Evolutionary conservation across 257 asterid species (phyloP), one percentile per base, ranked within the genome.

Genomic region (Rauvolfia tetraphylla): DNA sequence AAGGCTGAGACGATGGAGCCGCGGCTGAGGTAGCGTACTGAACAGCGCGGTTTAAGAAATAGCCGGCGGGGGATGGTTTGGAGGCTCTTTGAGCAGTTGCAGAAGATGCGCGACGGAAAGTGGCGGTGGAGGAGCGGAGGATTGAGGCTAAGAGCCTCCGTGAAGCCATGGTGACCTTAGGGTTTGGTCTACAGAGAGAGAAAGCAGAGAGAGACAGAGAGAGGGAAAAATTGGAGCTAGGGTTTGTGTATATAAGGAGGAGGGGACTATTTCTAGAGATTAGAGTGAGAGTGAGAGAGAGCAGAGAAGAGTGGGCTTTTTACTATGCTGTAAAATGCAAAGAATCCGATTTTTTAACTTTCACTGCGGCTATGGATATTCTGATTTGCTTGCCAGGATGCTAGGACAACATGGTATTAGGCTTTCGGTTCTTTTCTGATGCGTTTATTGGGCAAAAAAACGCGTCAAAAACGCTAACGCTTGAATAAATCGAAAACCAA

Each of bases 141-240:
- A 92, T 41, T 5, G 96, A 88, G 88, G 94, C 92, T n/a, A 84
- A 1, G 27, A 92, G 94, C 96, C 94, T 92, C 97, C 97, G 83
- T 2, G 96, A 90, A 62, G 96, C 89, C 97, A 92, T 92, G 83
- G 84, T 42, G 75, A 69, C 41, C 51, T 38, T 66, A 75, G 79
- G 81, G 63, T 39, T 70, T 68, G 87, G 38, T 74, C 76, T 71
- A 18, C 57, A 67, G 51, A 57, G 78, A 29, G 79, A 74, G 74
- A 79, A 7, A 71, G 68, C 2, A n/a, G 0, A 22, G 58, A 72
- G 77, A 78, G 59, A 73, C 75, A 77, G 71, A 79, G 53, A 58
- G 63, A 68, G 69, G 51, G 70, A 53, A 70, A 49, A 56, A 58
- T 10, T 7, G 5, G 39, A 33, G 51, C 51, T 81, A 80, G 75